Conservation (phyloP, 768 basidiomycete species). For the Hygrophoropsis aurantiaca region DNA sequence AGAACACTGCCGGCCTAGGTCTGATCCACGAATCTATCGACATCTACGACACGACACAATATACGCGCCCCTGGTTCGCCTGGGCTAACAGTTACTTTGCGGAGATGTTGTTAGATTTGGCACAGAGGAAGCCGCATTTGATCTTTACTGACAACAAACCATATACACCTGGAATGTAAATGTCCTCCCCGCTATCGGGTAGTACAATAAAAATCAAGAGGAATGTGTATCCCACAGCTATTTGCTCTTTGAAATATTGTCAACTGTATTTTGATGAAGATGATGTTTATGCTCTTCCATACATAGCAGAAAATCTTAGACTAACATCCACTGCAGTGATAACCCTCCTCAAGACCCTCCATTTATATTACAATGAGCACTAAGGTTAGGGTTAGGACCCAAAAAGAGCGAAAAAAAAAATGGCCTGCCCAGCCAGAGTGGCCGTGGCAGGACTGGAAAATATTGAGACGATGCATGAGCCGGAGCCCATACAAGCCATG, state of each 20-base stretch:
- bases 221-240: too few species aligned
- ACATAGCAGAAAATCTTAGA: too few species aligned
- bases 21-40: slow-evolving; percentile 75
- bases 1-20: slow-evolving; percentile 77
- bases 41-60: slow-evolving; percentile 55
- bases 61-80: slow-evolving; percentile 78
- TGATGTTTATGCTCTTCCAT: too few species aligned
- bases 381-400: slow-evolving; percentile 41
- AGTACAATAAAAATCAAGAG: too few species aligned
- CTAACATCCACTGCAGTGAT: too few species aligned
- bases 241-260: too few species aligned
- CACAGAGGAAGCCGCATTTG: slow-evolving; percentile 67
- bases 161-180: slow-evolving; percentile 53
- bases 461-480: slow-evolving; percentile 47
- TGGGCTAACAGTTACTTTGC: slow-evolving; percentile 86
- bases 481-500: slow-evolving; percentile 43
- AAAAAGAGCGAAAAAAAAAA: slow-evolving; percentile 23
- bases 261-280: too few species aligned
- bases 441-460: slow-evolving; percentile 45
- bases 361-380: too few species aligned
- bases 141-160: slow-evolving; percentile 56
- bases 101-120: slow-evolving; percentile 79
- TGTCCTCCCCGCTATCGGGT: slow-evolving; percentile 2
- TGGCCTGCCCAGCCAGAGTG: slow-evolving; percentile 42
- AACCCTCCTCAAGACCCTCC: too few species aligned